These are phyloP conservation scores for Paraphaeosphaeria minitans DNA, from an alignment of 2,329 filamentous ascomycete species.

Conservation along the genomic window DNA sequence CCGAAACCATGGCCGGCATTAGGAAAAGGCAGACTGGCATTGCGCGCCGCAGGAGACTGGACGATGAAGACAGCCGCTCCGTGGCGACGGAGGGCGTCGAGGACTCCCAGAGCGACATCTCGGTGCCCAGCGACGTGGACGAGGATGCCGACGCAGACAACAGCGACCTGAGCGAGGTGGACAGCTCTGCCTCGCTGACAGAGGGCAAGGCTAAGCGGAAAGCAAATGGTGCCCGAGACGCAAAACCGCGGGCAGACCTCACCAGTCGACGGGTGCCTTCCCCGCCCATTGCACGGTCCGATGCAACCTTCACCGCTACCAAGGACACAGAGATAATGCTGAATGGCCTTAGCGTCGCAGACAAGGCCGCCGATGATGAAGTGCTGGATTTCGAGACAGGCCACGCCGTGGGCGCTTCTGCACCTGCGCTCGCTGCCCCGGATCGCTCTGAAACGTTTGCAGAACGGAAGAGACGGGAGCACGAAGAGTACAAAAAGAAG, in stretches of 20 bases:
- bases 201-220: slow-evolving; percentile 45
- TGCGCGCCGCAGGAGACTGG: slow-evolving; percentile 46
- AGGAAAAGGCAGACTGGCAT: slow-evolving; percentile 44
- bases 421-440: slow-evolving; percentile 43
- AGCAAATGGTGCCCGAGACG: slow-evolving; percentile 45
- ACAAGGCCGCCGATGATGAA: slow-evolving; percentile 47
- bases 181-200: slow-evolving; percentile 45
- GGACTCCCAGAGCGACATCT: slow-evolving; percentile 68
- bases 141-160: slow-evolving; percentile 64
- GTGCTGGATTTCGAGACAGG: slow-evolving; percentile 59
- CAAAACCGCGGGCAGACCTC: slow-evolving; percentile 34
- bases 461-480: slow-evolving; percentile 79
- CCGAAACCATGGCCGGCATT: slow-evolving; percentile 42
- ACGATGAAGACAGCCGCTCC: slow-evolving; percentile 47
- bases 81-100: slow-evolving; percentile 60
- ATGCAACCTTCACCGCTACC: slow-evolving; percentile 50
- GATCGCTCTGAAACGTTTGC: slow-evolving; percentile 61
- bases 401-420: slow-evolving; percentile 38
- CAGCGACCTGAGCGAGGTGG: slow-evolving; percentile 61
- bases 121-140: slow-evolving; percentile 61
- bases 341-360: slow-evolving; percentile 60
- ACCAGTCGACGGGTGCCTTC: slow-evolving; percentile 36
- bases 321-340: slow-evolving; percentile 67
- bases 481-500: slow-evolving; percentile 88
- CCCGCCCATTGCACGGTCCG: slow-evolving; percentile 44